These are phyloP conservation scores for Diaporthe ilicicola DNA, from an alignment of 2,329 filamentous ascomycete genomes.

Conservation along the genomic window DNA sequence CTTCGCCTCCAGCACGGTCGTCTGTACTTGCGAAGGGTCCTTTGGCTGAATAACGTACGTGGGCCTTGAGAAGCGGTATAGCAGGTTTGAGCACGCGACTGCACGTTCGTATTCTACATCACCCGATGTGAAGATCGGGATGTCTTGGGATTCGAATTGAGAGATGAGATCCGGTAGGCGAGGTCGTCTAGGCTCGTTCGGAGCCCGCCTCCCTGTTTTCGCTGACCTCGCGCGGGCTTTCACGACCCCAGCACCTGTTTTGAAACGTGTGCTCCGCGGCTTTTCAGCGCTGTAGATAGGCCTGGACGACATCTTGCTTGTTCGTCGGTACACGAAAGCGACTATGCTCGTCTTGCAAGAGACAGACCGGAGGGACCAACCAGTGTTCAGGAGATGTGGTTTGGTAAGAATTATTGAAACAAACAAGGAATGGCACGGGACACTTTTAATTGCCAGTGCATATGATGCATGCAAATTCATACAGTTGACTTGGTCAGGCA, in stretches of 20 bases:
- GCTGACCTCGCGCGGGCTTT: background rate
- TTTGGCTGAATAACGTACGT: slow-evolving; percentile 38
- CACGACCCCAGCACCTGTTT: background rate
- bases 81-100: slow-evolving; percentile 40
- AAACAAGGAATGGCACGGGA: background rate
- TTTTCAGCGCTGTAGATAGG: no score
- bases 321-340: background rate
- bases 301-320: background rate
- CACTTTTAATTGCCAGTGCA: no score
- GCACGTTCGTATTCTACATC: slow-evolving; percentile 37
- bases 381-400: background rate
- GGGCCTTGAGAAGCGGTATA: slow-evolving; percentile 40
- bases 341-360: background rate
- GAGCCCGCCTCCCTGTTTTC: background rate
- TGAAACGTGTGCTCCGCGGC: background rate
- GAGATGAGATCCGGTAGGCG: background rate
- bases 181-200: background rate
- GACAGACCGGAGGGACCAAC: background rate
- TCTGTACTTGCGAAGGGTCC: slow-evolving; percentile 32
- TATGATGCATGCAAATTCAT: background rate
- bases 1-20: slow-evolving; percentile 34
- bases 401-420: background rate
- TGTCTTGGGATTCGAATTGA: background rate
- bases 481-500: background rate
- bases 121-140: slow-evolving; percentile 25